Evolutionary conservation across 2,329 filamentous ascomycete species (phyloP).

Genomic region (Penicillium sp.): DNA sequence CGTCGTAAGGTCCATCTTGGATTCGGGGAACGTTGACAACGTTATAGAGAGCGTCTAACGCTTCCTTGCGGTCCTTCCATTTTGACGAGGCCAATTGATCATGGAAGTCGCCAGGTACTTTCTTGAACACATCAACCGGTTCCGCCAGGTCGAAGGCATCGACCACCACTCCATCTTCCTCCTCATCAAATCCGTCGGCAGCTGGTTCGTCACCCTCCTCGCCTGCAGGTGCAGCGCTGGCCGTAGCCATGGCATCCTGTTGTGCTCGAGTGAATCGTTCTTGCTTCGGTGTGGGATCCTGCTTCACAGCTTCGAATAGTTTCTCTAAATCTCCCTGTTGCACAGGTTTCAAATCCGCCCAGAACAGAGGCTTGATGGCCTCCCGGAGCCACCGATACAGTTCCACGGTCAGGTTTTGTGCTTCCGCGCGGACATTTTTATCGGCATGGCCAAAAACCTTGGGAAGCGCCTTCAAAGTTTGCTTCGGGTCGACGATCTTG

Average conservation of each 20-base stretch:
- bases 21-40: conserved; percentile 82
- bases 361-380: conserved; percentile 97
- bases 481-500: conserved; percentile 90
- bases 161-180: conserved; percentile 62
- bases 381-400: conserved; percentile 96
- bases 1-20: conserved; percentile 84
- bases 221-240: conserved; percentile 58
- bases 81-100: conserved; percentile 87
- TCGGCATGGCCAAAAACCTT: conserved; percentile 95
- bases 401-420: conserved; percentile 86
- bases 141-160: conserved; percentile 81
- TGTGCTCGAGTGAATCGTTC: conserved; percentile 84
- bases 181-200: conserved; percentile 53
- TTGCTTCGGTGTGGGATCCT: conserved; percentile 83
- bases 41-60: conserved; percentile 74
- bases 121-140: conserved; percentile 79
- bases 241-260: conserved; percentile 75
- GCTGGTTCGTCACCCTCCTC: conserved; percentile 50
- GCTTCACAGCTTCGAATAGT: conserved; percentile 88
- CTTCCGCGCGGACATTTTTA: conserved; percentile 95
- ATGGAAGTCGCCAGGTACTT: conserved; percentile 75
- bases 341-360: conserved; percentile 90
- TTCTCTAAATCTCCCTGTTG: conserved; percentile 93
- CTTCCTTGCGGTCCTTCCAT: conserved; percentile 98
- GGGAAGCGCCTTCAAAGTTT: conserved; percentile 79